Conservation (phyloP, 345 rosid species). For the Murraya paniculata region DNA sequence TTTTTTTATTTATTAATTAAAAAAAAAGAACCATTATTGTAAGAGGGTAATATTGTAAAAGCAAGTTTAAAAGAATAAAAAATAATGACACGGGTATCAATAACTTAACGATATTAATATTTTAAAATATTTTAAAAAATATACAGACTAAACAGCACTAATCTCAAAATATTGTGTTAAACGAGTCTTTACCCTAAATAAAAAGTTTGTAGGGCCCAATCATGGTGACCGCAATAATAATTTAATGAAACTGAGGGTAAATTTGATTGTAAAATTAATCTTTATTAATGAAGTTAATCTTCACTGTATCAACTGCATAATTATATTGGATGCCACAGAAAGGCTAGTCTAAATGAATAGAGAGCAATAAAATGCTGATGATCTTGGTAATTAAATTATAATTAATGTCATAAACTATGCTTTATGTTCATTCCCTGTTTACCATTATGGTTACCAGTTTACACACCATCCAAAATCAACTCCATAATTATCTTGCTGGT, state of each 20-base stretch:
- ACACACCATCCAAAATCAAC: conserved; percentile 15
- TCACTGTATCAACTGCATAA: conserved; percentile 20
- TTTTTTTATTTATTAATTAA: no score
- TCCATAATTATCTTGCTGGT: conserved; percentile 30
- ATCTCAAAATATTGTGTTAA: no score
- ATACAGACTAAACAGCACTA: rapidly evolving
- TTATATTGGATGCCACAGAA: conserved; percentile 17
- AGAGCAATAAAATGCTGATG: not conserved
- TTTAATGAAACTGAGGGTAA: not conserved
- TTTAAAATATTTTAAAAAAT: no score
- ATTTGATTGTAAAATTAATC: not conserved
- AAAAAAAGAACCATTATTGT: no score
- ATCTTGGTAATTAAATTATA: conserved; percentile 11
- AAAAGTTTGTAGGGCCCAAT: not conserved
- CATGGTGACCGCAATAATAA: not conserved
- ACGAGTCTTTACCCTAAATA: not conserved
- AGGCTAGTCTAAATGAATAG: conserved; percentile 12
- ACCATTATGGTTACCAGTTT: conserved; percentile 11
- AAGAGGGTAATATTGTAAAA: no score
- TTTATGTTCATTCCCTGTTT: conserved; percentile 23
- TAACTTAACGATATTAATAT: rapidly evolving
- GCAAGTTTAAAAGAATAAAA: no score
- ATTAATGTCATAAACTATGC: conserved; percentile 1
- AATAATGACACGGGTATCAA: rapidly evolving
- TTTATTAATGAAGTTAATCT: conserved; percentile 19